Evolutionary conservation across 1,284 basidiomycete genomes (phyloP), one percentile per base, ranked within the genome.

Genomic region (Naganishia sp.): DNA sequence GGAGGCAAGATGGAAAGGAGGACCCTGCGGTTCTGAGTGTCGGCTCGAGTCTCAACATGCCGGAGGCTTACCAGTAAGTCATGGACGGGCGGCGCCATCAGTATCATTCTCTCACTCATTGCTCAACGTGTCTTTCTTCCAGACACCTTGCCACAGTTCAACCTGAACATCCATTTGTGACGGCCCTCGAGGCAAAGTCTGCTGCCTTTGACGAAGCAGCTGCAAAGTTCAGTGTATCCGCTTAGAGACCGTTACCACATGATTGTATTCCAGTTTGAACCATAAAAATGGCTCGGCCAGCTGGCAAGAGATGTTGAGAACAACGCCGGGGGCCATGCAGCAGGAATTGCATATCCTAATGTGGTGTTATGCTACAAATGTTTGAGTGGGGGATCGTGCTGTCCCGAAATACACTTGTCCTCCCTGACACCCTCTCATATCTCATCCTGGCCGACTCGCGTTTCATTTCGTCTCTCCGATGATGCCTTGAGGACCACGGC

Each of bases 11-110:
- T 39, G 83, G 80, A 0, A 82, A 80, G 66, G 81, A 79, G 42
- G 84, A 88, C 70, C 82, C 84, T 56, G 89, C 92, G 74, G 85
- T 90, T 6, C 81, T 90, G 46, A 88, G 88, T 3, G 88, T 91
- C 45, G 88, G 86, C 0, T 81, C 85, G 1, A 85, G 87, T 13
- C 79, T 93, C 32, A 85, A 84, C 5, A 80, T 83, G 18, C 72
- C 74, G 6, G 76, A 87, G 46, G 77, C 86, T 35, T 88, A 86
- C 82, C 82, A 81, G 92, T 94, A 76, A 74, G 87, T 83, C 31
- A 39, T 39, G 21, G 17, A 13, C 35, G 17, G 9, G 28, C 18
- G 10, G 28, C 28, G 28, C 5, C 28, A 28, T 1, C 28, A 5
- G 5, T 28, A 28, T 28, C 28, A 28, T 1, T 28, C 28, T 28